A percentile compares a stretch with the other conserved stretches of the same genome.
Evolutionary conservation across 129 eudicot genomes (phyloP).

Genomic region (Silybum marianum): DNA sequence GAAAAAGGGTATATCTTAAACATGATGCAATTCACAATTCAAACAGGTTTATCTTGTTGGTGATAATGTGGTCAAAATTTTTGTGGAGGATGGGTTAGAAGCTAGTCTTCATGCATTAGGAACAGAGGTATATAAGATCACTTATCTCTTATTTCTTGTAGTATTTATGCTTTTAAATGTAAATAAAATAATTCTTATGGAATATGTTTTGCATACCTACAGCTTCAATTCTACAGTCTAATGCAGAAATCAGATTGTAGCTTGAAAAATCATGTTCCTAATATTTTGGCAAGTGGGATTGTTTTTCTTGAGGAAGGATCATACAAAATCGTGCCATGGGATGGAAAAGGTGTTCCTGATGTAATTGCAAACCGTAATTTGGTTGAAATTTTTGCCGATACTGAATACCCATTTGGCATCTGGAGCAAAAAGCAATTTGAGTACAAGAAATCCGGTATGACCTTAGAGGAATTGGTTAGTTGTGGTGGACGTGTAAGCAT

Average conservation of each 20-base stretch:
- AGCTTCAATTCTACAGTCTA: slow-evolving; percentile 80
- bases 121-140: slow-evolving; percentile 67
- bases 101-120: slow-evolving; percentile 83
- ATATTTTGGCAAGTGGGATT: slow-evolving; percentile 76
- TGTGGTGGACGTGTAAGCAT: slow-evolving; percentile 44
- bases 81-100: slow-evolving; percentile 91
- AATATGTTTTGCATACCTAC: slow-evolving; percentile 28
- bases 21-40: slow-evolving; percentile 11
- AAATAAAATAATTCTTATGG: slow-evolving; percentile 16
- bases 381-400: slow-evolving; percentile 28
- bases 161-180: neutral
- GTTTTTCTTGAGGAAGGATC: slow-evolving; percentile 51
- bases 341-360: slow-evolving; percentile 79
- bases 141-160: neutral
- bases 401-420: slow-evolving; percentile 72
- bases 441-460: slow-evolving; percentile 53
- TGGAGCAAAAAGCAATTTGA: slow-evolving; percentile 75
- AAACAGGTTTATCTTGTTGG: slow-evolving; percentile 77
- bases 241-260: slow-evolving; percentile 45
- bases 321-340: slow-evolving; percentile 66
- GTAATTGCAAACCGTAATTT: slow-evolving; percentile 41
- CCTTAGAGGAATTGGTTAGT: slow-evolving; percentile 37
- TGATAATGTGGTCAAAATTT: slow-evolving; percentile 77
- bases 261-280: slow-evolving; percentile 64
- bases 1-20: neutral